Conservation (phyloP, 805 yeast genomes). For the Trichomonascus vanleenenianus region DNA sequence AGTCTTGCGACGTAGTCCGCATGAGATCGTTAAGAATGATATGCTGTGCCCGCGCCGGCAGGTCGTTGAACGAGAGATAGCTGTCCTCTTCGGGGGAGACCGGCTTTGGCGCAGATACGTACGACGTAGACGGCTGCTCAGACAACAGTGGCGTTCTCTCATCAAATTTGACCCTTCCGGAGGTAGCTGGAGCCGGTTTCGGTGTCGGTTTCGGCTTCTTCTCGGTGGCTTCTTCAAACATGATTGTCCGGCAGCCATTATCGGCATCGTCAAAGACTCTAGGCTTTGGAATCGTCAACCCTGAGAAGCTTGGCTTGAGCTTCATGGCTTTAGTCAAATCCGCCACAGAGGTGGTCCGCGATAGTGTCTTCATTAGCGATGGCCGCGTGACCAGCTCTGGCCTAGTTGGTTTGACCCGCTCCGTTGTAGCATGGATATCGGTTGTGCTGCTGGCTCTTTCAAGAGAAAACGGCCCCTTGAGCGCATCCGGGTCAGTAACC, state of each 20-base stretch:
- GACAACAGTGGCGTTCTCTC: constrained; percentile 13
- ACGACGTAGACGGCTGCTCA: not conserved
- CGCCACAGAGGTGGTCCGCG: constrained; percentile 10
- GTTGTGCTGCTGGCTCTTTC: no score
- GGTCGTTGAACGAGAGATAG: constrained; percentile 58
- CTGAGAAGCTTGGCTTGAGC: constrained; percentile 26
- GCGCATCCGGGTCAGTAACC: not conserved
- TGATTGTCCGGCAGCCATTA: constrained; percentile 22
- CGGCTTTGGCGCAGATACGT: not conserved
- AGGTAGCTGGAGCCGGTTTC: no score
- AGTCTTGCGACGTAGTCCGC: constrained; percentile 50
- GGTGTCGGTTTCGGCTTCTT: not conserved
- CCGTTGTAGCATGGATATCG: no score
- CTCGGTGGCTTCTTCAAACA: constrained; percentile 17
- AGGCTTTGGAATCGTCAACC: constrained; percentile 26
- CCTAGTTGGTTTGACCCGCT: not conserved
- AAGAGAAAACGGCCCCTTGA: no score
- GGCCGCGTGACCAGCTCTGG: constrained; percentile 1
- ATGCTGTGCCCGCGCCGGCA: constrained; percentile 92
- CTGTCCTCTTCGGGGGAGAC: not conserved
- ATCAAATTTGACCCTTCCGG: constrained; percentile 3
- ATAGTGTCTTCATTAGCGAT: constrained; percentile 19
- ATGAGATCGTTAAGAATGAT: constrained; percentile 80
- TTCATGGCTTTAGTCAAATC: constrained; percentile 14
- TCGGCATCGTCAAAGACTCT: constrained; percentile 25